Evolutionary conservation across 768 basidiomycete species (phyloP).

Genomic region (Sporobolomyces roseus): DNA sequence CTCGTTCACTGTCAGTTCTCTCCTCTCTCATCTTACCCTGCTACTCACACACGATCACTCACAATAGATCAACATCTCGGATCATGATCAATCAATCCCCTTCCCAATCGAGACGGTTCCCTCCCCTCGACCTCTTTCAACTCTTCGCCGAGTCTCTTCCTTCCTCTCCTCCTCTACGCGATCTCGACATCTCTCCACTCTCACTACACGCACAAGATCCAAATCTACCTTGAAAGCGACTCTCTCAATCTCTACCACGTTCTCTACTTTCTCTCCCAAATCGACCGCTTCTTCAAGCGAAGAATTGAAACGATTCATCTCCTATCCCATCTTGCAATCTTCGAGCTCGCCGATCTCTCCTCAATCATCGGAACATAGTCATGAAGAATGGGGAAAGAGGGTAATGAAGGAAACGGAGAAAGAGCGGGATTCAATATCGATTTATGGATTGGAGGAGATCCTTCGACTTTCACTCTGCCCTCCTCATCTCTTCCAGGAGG

Average conservation of each 20-base stretch:
- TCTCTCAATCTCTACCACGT: not conserved
- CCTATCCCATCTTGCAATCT: conserved; percentile 1
- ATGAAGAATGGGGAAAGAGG: conserved; percentile 1
- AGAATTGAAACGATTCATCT: conserved; percentile 5
- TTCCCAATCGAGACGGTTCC: too few relatives aligned
- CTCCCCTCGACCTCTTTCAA: not conserved
- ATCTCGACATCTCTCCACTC: not conserved
- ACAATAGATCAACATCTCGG: too few relatives aligned
- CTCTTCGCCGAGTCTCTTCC: conserved; percentile 5
- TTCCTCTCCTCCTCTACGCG: not conserved
- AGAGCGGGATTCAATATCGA: conserved; percentile 14
- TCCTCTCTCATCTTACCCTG: not conserved
- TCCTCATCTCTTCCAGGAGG: conserved; percentile 1
- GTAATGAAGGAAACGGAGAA: conserved; percentile 3
- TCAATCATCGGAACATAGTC: not conserved
- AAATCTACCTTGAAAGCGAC: too few relatives aligned
- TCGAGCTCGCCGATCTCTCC: not conserved
- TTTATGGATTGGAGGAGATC: not conserved
- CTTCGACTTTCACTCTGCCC: not conserved
- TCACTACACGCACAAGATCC: too few relatives aligned
- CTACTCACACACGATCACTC: not conserved
- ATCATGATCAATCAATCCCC: not conserved
- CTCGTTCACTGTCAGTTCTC: not conserved
- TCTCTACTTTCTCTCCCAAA: not conserved
- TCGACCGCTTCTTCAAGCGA: not conserved